phyloP scores from a whole-genome alignment of 2,329 filamentous ascomycete species.

The Aureobasidium sp. region DNA sequence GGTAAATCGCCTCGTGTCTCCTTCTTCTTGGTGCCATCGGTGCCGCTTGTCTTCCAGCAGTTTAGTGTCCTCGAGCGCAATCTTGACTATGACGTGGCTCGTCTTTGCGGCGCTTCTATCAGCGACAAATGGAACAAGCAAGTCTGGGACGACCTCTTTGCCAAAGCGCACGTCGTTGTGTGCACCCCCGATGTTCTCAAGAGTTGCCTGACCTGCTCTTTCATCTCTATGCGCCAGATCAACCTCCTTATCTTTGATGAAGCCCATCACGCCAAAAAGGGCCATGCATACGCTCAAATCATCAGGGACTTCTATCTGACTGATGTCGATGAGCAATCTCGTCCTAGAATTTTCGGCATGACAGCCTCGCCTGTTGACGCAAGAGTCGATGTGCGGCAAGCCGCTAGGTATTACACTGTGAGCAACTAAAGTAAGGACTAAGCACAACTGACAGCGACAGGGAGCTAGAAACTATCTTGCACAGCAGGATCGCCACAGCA shows the following conservation, averaged over 20 bases:
- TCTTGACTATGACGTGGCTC: constrained; percentile 65
- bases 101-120: constrained; percentile 65
- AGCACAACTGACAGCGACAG: neutral
- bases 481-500: constrained; percentile 77
- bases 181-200: constrained; percentile 86
- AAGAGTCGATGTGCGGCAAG: constrained; percentile 62
- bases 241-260: constrained; percentile 94
- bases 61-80: constrained; percentile 74
- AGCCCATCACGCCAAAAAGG: constrained; percentile 91
- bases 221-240: constrained; percentile 72
- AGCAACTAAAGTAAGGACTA: neutral
- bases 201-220: constrained; percentile 70
- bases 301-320: constrained; percentile 77
- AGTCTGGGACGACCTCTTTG: constrained; percentile 53
- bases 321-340: constrained; percentile 36
- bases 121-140: constrained; percentile 54
- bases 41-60: constrained; percentile 86
- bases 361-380: constrained; percentile 92
- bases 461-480: constrained; percentile 68
- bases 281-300: constrained; percentile 81
- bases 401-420: constrained; percentile 44
- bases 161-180: constrained; percentile 73
- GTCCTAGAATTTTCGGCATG: constrained; percentile 87
- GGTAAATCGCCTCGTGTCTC: constrained; percentile 59
- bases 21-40: constrained; percentile 83